A percentile compares a stretch with the other conserved stretches of the same genome.
Conservation (phyloP, 495 filamentous ascomycete species). For the Penicillium coprophilum region DNA sequence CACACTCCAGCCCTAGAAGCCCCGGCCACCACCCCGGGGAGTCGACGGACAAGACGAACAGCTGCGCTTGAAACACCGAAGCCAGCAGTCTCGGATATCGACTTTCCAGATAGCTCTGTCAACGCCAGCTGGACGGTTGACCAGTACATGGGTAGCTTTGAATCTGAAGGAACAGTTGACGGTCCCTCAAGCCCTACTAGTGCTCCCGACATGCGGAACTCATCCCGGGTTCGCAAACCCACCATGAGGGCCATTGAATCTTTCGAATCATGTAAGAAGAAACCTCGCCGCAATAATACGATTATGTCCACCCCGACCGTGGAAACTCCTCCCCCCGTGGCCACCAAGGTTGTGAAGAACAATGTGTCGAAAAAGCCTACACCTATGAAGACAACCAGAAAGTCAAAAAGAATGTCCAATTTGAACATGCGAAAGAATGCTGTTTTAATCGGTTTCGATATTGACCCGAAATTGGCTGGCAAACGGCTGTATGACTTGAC, state of each 20-base stretch:
- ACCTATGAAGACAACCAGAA: conserved; percentile 5
- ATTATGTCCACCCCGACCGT: conserved; percentile 16
- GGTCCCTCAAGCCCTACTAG: conserved; percentile 30
- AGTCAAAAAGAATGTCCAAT: conserved; percentile 12
- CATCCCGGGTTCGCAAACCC: conserved; percentile 40
- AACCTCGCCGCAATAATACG: conserved; percentile 19
- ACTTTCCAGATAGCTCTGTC: conserved; percentile 15
- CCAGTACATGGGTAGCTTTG: conserved; percentile 26
- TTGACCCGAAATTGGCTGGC: conserved; percentile 18
- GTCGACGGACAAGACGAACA: conserved; percentile 20
- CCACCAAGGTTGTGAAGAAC: conserved; percentile 3
- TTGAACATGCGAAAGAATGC: conserved; percentile 2
- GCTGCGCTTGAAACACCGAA: conserved; percentile 19
- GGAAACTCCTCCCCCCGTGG: not conserved
- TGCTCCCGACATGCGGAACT: conserved; percentile 34
- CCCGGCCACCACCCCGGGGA: conserved; percentile 12
- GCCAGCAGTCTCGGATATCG: conserved; percentile 15
- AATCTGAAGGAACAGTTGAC: conserved; percentile 29
- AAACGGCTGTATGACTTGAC: conserved; percentile 31
- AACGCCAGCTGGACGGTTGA: conserved; percentile 16
- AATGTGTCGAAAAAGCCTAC: conserved; percentile 7
- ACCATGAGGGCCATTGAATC: conserved; percentile 43
- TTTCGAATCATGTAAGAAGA: conserved; percentile 28
- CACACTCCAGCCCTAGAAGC: conserved; percentile 24
- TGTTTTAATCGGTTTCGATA: conserved; percentile 7